Evolutionary conservation across 2,329 filamentous ascomycete species (phyloP), one percentile per base, ranked within the genome.

Genomic region (Teratosphaeria nubilosa): DNA sequence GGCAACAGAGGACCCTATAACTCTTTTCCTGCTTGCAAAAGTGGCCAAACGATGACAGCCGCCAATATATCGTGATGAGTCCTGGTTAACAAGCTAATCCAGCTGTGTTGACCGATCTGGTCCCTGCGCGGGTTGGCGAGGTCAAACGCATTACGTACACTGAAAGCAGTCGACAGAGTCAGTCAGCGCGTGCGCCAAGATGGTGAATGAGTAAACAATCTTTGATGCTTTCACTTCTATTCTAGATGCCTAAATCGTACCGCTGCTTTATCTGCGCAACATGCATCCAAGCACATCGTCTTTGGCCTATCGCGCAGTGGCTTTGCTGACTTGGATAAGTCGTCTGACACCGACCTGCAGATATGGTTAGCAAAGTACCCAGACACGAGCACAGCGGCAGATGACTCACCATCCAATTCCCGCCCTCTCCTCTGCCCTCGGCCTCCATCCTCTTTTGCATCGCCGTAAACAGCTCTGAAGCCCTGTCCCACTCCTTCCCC

Each of bases 351-450:
- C 41, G 16, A 48, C 41, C 41, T 48, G 20, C 6, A 22, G 9
- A 20, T 48, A 1, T 10, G 16, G 10, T 48, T 48, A 48, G 41
- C 6, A 48, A 48, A 48, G 9, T 16, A 11, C 9, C n/a, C 20
- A 20, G n/a, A 20, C 9, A 22, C 16, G 41, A 48, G 6, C 9
- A 20, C 6, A 20, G 41, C n/a, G 20, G n/a, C 16, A 48, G 16
- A 22, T 48, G n/a, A 74, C 76, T 74, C 64, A 79, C 77, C 75
- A 80, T 77, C 77, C 77, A 80, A 63, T 77, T 74, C 56, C 73
- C 75, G 9, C 77, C 77, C 66, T 79, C 77, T 27, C 60, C 65
- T 59, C 78, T 76, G 25, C 71, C 73, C 70, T 78, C 78, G 13
- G 30, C 53, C 41, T 48, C 41, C n/a, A 48, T 48, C 59, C 71